phyloP scores from a whole-genome alignment of 148 eudicot species.

The Spergularia bocconei region DNA sequence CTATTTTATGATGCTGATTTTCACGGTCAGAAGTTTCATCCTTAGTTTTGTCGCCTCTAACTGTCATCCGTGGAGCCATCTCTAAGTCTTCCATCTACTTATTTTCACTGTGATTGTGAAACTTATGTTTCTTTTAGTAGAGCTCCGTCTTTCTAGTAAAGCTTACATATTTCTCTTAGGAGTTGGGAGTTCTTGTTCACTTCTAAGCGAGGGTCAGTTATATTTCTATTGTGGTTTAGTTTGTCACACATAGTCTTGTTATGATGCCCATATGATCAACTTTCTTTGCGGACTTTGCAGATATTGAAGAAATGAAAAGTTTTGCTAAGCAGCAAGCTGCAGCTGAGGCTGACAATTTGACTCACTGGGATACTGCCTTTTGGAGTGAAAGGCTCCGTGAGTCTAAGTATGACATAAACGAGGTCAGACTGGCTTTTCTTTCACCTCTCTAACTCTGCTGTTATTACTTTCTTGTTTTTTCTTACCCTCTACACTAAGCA shows the following conservation, averaged over 20 bases:
- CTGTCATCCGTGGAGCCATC: background rate
- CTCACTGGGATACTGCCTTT: constrained; percentile 78
- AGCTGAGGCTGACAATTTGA: constrained; percentile 71
- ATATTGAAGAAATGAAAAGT: constrained; percentile 77
- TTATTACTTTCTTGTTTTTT: no score
- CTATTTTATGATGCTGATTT: background rate
- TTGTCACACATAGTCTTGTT: background rate
- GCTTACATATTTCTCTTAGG: background rate
- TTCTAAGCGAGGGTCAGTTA: background rate
- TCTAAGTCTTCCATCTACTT: background rate
- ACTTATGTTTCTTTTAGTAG: background rate
- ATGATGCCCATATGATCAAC: background rate
- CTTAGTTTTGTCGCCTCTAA: background rate
- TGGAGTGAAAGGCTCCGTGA: constrained; percentile 99
- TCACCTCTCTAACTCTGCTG: background rate
- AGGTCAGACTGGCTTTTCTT: constrained; percentile 46
- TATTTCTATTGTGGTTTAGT: background rate
- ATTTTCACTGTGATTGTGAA: background rate
- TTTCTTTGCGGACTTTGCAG: constrained; percentile 33
- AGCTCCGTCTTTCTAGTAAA: background rate
- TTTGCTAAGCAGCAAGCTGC: constrained; percentile 79
- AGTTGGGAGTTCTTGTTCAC: background rate
- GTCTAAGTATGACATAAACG: constrained; percentile 88
- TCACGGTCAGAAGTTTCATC: background rate
- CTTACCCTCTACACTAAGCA: background rate